These are phyloP conservation scores for Ceratobasidium sp. DNA, from an alignment of 1,284 basidiomycete genomes.

Conservation along the genomic window DNA sequence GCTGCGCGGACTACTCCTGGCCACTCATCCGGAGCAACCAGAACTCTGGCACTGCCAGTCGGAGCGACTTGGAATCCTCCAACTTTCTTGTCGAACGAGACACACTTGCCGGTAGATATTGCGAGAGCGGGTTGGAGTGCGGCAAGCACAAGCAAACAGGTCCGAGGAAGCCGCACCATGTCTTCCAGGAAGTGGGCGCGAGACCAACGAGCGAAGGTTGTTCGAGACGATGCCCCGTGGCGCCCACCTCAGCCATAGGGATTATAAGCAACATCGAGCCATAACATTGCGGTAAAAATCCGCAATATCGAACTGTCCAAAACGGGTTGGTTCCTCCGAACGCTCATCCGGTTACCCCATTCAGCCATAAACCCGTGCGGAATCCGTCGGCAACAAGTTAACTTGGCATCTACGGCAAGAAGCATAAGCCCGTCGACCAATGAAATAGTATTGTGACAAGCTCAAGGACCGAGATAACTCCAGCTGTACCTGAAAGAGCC, in stretches of 20 bases:
- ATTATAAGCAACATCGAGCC: conserved; percentile 5
- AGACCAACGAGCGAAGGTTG: not conserved
- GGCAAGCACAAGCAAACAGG: conserved; percentile 29
- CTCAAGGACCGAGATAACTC: conserved; percentile 4
- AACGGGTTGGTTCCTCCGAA: not conserved
- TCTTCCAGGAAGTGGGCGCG: conserved; percentile 16
- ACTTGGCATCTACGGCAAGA: not conserved
- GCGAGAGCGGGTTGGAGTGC: conserved; percentile 16
- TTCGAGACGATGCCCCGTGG: conserved; percentile 21
- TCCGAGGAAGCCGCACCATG: conserved; percentile 28
- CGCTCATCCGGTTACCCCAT: not conserved
- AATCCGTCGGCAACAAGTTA: conserved; percentile 1
- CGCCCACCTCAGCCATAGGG: not conserved
- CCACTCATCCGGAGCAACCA: conserved; percentile 70
- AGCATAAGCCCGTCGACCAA: not conserved
- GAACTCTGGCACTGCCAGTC: conserved; percentile 56
- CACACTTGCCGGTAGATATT: conserved; percentile 41
- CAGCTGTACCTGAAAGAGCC: conserved; percentile 9
- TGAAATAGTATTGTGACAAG: not conserved
- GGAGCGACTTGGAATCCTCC: conserved; percentile 49
- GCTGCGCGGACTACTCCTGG: conserved; percentile 74
- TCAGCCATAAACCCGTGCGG: not conserved
- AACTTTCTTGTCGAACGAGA: conserved; percentile 45
- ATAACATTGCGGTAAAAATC: not conserved
- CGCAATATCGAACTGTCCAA: conserved; percentile 1